Evolutionary conservation across 116 monocot genomes (phyloP).

Genomic region (Posidonia oceanica): DNA sequence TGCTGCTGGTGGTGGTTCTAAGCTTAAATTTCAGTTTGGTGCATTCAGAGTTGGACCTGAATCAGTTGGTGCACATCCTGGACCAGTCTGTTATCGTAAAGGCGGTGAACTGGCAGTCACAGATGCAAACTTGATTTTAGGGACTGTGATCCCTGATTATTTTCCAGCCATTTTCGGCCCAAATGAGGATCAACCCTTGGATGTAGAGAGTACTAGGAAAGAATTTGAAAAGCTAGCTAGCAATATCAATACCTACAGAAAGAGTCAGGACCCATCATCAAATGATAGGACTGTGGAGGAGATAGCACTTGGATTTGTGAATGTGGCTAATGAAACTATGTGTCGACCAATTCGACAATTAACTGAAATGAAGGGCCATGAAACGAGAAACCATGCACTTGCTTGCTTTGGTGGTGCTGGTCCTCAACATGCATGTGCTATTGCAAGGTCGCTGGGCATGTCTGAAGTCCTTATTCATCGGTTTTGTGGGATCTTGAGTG

Average conservation of each 20-base stretch:
- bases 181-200: slow-evolving; percentile 80
- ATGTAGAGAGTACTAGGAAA: slow-evolving; percentile 52
- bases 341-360: slow-evolving; percentile 89
- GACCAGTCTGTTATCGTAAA: slow-evolving; percentile 93
- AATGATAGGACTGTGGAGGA: slow-evolving; percentile 82
- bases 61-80: slow-evolving; percentile 94
- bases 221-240: slow-evolving; percentile 54
- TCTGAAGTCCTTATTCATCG: slow-evolving; percentile 82
- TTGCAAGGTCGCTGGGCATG: slow-evolving; percentile 90
- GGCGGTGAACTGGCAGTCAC: slow-evolving; percentile 87
- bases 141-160: slow-evolving; percentile 75
- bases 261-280: slow-evolving; percentile 41
- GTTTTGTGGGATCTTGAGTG: slow-evolving; percentile 94
- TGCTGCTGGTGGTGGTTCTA: slow-evolving; percentile 94
- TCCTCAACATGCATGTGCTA: slow-evolving; percentile 91
- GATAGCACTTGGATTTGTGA: slow-evolving; percentile 89
- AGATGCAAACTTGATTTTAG: slow-evolving; percentile 86
- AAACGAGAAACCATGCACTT: slow-evolving; percentile 84
- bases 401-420: slow-evolving; percentile 98
- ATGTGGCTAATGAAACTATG: slow-evolving; percentile 97
- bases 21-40: slow-evolving; percentile 88
- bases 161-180: slow-evolving; percentile 95
- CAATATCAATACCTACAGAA: slow-evolving; percentile 65
- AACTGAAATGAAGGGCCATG: slow-evolving; percentile 99
- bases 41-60: slow-evolving; percentile 90